These are phyloP conservation scores for Parafenestella ontariensis DNA, from an alignment of 2,329 filamentous ascomycete species.

Conservation along the genomic window DNA sequence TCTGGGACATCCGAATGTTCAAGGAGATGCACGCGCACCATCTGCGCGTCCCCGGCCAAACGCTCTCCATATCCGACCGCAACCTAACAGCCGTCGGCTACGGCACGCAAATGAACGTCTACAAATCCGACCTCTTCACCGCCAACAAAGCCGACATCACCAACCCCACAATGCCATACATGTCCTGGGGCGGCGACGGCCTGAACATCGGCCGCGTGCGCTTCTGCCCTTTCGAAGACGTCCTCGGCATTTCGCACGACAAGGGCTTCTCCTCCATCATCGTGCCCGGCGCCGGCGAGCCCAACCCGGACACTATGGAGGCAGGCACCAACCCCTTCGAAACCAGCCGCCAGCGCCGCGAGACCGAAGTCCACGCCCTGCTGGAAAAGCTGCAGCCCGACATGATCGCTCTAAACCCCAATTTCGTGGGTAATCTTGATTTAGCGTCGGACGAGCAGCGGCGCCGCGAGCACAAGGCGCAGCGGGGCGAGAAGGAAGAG, in stretches of 20 bases:
- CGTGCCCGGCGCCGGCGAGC: slow-evolving; percentile 92
- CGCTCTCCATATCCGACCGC: slow-evolving; percentile 86
- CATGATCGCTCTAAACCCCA: slow-evolving; percentile 94
- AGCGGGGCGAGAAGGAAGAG: slow-evolving; percentile 75
- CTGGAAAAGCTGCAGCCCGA: slow-evolving; percentile 95
- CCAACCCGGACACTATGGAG: slow-evolving; percentile 94
- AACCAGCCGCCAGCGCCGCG: slow-evolving; percentile 88
- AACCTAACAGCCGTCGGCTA: slow-evolving; percentile 88
- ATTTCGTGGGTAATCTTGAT: slow-evolving; percentile 89
- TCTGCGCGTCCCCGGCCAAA: slow-evolving; percentile 80
- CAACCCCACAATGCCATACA: slow-evolving; percentile 87
- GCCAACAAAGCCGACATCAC: slow-evolving; percentile 72
- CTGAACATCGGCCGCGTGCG: slow-evolving; percentile 78
- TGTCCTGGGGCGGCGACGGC: slow-evolving; percentile 90
- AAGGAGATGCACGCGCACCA: slow-evolving; percentile 91
- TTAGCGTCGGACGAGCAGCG: slow-evolving; percentile 79
- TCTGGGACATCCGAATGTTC: slow-evolving; percentile 96
- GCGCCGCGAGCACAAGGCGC: slow-evolving; percentile 68
- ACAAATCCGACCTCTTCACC: slow-evolving; percentile 82
- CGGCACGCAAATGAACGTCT: slow-evolving; percentile 88
- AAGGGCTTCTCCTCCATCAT: slow-evolving; percentile 88
- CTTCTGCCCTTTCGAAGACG: slow-evolving; percentile 96
- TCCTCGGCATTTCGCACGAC: slow-evolving; percentile 84
- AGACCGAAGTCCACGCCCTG: slow-evolving; percentile 85
- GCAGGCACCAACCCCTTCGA: slow-evolving; percentile 84